Base-by-base conservation (phyloP, 306 rosid species). In the Quercus alba region DNA sequence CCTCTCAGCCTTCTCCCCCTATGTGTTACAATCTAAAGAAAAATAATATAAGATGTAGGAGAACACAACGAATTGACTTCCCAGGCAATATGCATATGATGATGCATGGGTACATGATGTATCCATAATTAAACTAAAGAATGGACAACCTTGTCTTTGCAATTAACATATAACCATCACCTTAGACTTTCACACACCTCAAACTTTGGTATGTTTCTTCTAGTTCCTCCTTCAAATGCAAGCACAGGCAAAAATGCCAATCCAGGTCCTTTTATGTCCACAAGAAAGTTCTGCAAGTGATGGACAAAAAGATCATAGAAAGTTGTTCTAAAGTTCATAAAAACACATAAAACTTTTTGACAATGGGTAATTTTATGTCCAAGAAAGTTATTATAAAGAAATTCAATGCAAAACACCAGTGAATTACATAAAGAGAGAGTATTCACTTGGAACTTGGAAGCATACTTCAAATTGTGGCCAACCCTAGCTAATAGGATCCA, bases 201-300 rank as follows among this genome's bases (percentile, higher is more conserved):
- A 83, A 95, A 91, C 79, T 85, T 91, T 2, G 99, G 98, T 78
- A 95, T 91, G 89, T 95, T 95, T 84, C 97, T 88, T 85, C 99
- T 89, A 13, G 99, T 94, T 85, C 97, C 99, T 82, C 97, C 99
- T 91, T 94, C 97, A 68, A 94, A 94, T 64, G 99, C 97, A 83
- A 93, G 99, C 82, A 95, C 99, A 0, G 97, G 99, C 76, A 95
- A 83, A 89, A 80, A 83, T 30, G 94, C 98, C 81, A 93, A n/a
- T 49, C 86, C 46, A 61, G 95, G 99, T 68, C 98, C 98, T 81
- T 91, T 93, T 56, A 95, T 91, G 85, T 95, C 99, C 81, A 95
- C 95, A 57, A 89, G 90, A 88, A 95, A 95, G 81, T 90, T 95
- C 97, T 95, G 88, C 78, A 79, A 68, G 77, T 26, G 41, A 46